A percentile compares a stretch with the other conserved stretches of the same genome.
These are phyloP conservation scores for Pharus latifolius DNA, from an alignment of 176 grass and related monocot genomes.

Conservation along the genomic window DNA sequence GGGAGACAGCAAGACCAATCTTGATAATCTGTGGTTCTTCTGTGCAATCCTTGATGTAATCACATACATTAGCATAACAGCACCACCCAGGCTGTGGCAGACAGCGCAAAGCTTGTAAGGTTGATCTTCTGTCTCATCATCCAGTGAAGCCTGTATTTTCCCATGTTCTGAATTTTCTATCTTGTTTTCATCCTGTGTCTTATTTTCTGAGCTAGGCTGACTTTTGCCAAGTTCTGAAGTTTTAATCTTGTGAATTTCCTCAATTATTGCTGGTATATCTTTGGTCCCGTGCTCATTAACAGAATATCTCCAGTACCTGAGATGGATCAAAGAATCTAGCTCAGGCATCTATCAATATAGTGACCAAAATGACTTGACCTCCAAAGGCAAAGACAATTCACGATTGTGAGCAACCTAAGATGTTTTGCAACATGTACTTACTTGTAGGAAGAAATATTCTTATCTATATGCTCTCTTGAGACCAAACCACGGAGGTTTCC, in stretches of 20 bases:
- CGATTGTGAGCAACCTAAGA: neutral
- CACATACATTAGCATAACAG: conserved; percentile 90
- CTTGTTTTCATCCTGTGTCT: conserved; percentile 26
- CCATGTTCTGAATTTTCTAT: conserved; percentile 19
- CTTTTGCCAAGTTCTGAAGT: conserved; percentile 48
- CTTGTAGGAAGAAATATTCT: conserved; percentile 79
- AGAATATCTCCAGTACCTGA: conserved; percentile 96
- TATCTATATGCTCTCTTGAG: conserved; percentile 83
- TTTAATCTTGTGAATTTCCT: conserved; percentile 96
- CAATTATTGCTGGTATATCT: conserved; percentile 84
- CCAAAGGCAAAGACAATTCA: neutral
- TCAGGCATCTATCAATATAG: neutral
- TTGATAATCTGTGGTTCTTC: conserved; percentile 65
- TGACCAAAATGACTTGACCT: neutral
- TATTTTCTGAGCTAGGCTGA: neutral
- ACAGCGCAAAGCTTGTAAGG: conserved; percentile 76
- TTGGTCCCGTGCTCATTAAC: conserved; percentile 91
- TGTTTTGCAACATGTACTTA: conserved; percentile 28
- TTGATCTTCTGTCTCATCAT: conserved; percentile 26
- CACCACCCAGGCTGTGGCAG: conserved; percentile 91
- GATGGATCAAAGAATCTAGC: neutral
- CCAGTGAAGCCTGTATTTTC: conserved; percentile 29
- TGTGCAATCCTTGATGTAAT: conserved; percentile 60
- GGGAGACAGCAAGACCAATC: conserved; percentile 80
- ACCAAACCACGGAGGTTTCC: conserved; percentile 93